These are phyloP conservation scores for Mycena vitilis DNA, from an alignment of 768 basidiomycete genomes.

Conservation along the genomic window DNA sequence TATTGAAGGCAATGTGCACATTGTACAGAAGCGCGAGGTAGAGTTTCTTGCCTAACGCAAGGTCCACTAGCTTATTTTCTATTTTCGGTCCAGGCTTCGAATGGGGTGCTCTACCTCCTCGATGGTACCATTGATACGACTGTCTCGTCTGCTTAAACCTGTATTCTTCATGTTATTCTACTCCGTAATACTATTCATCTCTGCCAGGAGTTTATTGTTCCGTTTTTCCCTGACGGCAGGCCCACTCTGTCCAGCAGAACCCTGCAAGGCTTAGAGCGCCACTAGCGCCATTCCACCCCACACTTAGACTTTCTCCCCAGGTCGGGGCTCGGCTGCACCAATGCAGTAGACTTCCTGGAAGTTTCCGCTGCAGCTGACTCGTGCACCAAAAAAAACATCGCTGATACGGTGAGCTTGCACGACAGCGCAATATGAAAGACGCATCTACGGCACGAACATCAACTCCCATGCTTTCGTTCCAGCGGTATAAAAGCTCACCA, in stretches of 20 bases:
- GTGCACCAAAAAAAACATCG: neutral
- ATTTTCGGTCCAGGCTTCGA: conserved; percentile 48
- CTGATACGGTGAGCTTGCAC: conserved; percentile 8
- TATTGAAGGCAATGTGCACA: conserved; percentile 65
- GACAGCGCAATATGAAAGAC: neutral
- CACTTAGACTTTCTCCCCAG: neutral
- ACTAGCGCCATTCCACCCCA: neutral
- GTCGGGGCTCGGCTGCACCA: neutral
- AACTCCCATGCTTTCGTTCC: neutral
- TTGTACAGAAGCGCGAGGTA: conserved; percentile 74
- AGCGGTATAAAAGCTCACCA: conserved; percentile 5
- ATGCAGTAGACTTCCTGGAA: neutral
- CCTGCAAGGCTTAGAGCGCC: neutral
- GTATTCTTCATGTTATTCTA: conserved; percentile 28
- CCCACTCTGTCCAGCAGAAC: too few relatives aligned
- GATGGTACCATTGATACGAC: conserved; percentile 56
- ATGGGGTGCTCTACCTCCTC: conserved; percentile 57
- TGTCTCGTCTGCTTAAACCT: conserved; percentile 38
- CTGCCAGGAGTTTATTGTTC: neutral
- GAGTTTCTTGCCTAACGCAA: conserved; percentile 25
- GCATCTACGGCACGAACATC: neutral
- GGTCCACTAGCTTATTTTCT: conserved; percentile 16
- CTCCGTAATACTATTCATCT: conserved; percentile 9
- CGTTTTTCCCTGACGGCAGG: too few relatives aligned
- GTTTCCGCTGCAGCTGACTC: conserved; percentile 19